These are phyloP conservation scores for Arthrinium puccinioides DNA, from an alignment of 2,329 filamentous ascomycete genomes.

Conservation along the genomic window DNA sequence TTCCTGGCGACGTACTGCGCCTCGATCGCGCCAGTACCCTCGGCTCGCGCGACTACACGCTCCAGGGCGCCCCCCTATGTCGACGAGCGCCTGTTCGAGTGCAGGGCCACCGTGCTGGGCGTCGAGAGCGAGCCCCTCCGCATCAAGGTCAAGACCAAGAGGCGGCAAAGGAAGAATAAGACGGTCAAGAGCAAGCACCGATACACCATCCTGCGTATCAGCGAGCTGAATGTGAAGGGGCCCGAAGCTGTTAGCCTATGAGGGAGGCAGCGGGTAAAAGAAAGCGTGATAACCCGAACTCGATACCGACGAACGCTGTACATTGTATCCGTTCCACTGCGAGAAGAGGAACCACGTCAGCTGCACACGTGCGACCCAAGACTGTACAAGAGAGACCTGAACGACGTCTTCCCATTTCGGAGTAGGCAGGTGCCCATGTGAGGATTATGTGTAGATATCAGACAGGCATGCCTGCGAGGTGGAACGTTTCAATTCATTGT, in stretches of 20 bases:
- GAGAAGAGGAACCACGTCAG: no score
- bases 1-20: slow-evolving; percentile 77
- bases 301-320: no score
- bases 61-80: slow-evolving; percentile 77
- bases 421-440: no score
- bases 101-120: slow-evolving; percentile 76
- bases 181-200: slow-evolving; percentile 82
- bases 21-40: slow-evolving; percentile 78
- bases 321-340: no score
- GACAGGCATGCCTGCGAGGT: no score
- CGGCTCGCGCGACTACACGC: slow-evolving; percentile 83
- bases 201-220: slow-evolving; percentile 79
- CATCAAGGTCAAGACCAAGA: slow-evolving; percentile 74
- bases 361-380: no score
- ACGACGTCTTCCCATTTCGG: no score
- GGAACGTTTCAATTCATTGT: no score
- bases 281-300: not conserved
- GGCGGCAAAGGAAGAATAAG: slow-evolving; percentile 65
- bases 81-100: slow-evolving; percentile 78
- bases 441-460: no score
- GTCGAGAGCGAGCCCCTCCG: slow-evolving; percentile 75
- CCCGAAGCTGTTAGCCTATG: slow-evolving; percentile 3
- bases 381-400: no score
- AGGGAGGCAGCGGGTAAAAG: not conserved
- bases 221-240: slow-evolving; percentile 60